Evolutionary conservation across 1,284 basidiomycete genomes (phyloP).

Genomic region (Albatrellus sp.): DNA sequence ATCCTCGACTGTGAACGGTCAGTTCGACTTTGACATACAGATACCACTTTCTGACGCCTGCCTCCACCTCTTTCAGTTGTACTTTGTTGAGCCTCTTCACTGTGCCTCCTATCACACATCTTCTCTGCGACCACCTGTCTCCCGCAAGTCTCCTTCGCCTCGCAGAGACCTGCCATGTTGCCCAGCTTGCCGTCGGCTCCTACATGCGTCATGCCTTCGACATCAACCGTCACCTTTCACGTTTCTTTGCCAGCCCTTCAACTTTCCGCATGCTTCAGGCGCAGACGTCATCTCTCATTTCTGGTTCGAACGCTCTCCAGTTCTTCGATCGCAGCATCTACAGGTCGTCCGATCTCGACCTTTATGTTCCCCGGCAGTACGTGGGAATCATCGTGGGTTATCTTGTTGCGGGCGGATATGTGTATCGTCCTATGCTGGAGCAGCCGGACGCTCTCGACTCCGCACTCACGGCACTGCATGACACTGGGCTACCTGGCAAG

Average conservation of each 20-base stretch:
- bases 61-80: too few relatives aligned
- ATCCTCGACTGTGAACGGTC: too few relatives aligned
- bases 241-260: conserved; percentile 18
- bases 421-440: background rate
- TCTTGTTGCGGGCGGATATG: background rate
- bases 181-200: background rate
- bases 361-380: conserved; percentile 24
- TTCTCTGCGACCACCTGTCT: background rate
- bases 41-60: too few relatives aligned
- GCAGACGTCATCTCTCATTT: conserved; percentile 31
- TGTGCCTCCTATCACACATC: too few relatives aligned
- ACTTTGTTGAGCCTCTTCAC: too few relatives aligned
- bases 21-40: too few relatives aligned
- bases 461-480: too few relatives aligned
- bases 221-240: conserved; percentile 16
- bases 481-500: too few relatives aligned
- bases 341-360: conserved; percentile 33
- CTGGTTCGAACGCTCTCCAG: conserved; percentile 37
- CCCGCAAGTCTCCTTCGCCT: background rate
- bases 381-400: background rate
- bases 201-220: conserved; percentile 13
- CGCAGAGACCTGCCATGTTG: background rate
- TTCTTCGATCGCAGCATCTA: conserved; percentile 32
- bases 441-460: background rate
- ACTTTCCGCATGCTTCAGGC: conserved; percentile 33